These are phyloP conservation scores for Fimicolochytrium jonesii DNA, from an alignment of 192 early-diverging fungal species.

Conservation along the genomic window DNA sequence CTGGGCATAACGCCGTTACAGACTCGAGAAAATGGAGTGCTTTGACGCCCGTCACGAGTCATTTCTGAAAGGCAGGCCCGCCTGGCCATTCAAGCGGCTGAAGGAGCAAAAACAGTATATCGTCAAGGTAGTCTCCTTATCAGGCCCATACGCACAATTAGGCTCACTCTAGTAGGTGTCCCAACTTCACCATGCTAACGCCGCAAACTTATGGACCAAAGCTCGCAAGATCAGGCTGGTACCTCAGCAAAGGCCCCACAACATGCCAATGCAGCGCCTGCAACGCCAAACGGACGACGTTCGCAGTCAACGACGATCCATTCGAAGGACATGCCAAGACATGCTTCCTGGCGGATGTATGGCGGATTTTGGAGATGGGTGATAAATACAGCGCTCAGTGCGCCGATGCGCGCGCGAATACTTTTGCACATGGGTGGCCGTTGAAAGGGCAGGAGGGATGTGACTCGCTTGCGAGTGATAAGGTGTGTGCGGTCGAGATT, in stretches of 20 bases:
- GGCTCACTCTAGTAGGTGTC: too few species aligned
- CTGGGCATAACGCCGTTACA: too few species aligned
- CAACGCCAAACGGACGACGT: not conserved
- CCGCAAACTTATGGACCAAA: too few species aligned
- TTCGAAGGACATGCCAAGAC: not conserved
- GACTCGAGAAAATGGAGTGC: conserved; percentile 7
- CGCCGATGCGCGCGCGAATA: conserved; percentile 1
- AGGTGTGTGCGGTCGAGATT: too few species aligned
- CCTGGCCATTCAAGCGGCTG: conserved; percentile 1
- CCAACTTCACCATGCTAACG: too few species aligned
- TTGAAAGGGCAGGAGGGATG: not conserved
- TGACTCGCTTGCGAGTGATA: too few species aligned
- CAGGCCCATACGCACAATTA: too few species aligned
- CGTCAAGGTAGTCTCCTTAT: too few species aligned
- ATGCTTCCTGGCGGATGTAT: conserved; percentile 1
- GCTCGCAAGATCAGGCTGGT: conserved; percentile 12
- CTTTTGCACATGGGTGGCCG: conserved; percentile 19
- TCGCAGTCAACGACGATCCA: conserved; percentile 5
- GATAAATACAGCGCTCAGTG: not conserved
- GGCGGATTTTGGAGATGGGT: not conserved
- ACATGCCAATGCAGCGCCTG: conserved; percentile 5
- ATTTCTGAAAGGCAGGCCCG: not conserved
- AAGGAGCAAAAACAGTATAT: too few species aligned
- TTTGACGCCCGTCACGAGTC: conserved; percentile 1
- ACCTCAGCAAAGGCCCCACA: not conserved